A percentile compares a stretch with the other conserved stretches of the same genome.
Evolutionary conservation across 2,329 filamentous ascomycete genomes (phyloP).

Genomic region (Colletotrichum sp.): DNA sequence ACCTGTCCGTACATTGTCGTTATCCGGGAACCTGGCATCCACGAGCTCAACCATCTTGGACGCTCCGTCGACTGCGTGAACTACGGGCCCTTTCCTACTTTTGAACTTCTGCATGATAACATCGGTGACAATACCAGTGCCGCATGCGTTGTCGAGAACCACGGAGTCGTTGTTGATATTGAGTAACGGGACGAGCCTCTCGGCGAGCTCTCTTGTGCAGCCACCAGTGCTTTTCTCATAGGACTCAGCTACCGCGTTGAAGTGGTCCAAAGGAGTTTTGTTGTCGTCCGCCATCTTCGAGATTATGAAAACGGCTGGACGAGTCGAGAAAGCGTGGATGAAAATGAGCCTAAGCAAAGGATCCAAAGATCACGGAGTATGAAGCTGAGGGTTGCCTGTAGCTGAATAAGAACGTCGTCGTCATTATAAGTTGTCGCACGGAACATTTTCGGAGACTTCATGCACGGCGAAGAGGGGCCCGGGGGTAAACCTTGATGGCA

Average conservation of each 20-base stretch:
- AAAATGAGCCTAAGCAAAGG: rapidly evolving
- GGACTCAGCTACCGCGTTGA: conserved; percentile 11
- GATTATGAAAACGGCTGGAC: background rate
- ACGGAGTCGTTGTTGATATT: conserved; percentile 41
- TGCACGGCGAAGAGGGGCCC: background rate
- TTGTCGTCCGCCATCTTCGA: background rate
- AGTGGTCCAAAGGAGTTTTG: background rate
- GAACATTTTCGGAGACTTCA: background rate
- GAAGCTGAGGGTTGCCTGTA: background rate
- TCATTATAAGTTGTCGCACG: background rate
- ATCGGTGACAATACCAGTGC: conserved; percentile 28
- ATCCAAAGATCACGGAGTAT: background rate
- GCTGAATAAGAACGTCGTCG: background rate
- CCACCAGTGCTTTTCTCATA: conserved; percentile 25
- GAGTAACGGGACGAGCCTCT: conserved; percentile 20
- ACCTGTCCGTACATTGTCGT: conserved; percentile 3
- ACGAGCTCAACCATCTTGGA: conserved; percentile 25
- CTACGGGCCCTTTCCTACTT: background rate
- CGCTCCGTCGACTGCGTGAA: conserved; percentile 24
- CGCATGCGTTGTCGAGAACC: conserved; percentile 33
- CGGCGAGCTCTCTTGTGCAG: conserved; percentile 22
- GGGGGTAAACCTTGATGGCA: background rate
- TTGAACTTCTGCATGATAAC: conserved; percentile 9
- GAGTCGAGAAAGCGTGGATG: background rate
- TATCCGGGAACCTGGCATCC: conserved; percentile 9